A percentile compares a stretch with the other conserved stretches of the same genome.
phyloP scores from a whole-genome alignment of 306 rosid species.

The Datisca glomerata region DNA sequence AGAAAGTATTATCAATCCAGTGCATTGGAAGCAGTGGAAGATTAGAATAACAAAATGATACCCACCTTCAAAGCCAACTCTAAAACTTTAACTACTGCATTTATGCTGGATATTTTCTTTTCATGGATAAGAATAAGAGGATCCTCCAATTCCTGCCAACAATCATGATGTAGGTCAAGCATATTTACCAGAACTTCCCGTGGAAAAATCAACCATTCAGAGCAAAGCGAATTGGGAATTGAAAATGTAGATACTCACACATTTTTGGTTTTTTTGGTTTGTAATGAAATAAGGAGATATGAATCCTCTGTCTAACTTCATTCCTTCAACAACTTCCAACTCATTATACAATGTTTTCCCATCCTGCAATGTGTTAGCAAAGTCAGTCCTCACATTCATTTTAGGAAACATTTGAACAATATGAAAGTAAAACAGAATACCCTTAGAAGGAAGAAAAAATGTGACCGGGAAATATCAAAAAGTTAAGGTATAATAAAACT shows the following conservation, averaged over 20 bases:
- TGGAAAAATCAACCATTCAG: not conserved
- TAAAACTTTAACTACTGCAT: conserved; percentile 73
- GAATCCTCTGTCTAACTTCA: conserved; percentile 95
- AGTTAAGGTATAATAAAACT: too few species aligned
- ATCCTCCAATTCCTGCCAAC: conserved; percentile 72
- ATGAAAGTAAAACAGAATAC: too few species aligned
- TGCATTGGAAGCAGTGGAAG: not conserved
- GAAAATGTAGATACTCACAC: conserved; percentile 41
- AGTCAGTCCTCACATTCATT: not conserved
- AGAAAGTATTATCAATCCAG: conserved; percentile 11
- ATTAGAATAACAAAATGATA: not conserved
- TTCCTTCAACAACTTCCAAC: conserved; percentile 96
- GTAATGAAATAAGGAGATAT: conserved; percentile 91
- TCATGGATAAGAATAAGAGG: conserved; percentile 85
- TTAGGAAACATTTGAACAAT: too few species aligned
- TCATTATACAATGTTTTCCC: conserved; percentile 82
- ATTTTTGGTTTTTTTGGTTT: conserved; percentile 84
- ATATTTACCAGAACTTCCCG: not conserved
- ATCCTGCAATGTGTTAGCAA: conserved; percentile 39
- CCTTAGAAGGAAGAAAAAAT: too few species aligned
- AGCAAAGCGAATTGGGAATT: not conserved
- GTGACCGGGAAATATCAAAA: too few species aligned
- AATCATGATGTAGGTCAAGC: not conserved
- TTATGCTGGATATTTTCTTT: conserved; percentile 79
- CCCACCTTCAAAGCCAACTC: conserved; percentile 85